phyloP scores from a whole-genome alignment of 345 rosid species.

The Ceriops tagal region DNA sequence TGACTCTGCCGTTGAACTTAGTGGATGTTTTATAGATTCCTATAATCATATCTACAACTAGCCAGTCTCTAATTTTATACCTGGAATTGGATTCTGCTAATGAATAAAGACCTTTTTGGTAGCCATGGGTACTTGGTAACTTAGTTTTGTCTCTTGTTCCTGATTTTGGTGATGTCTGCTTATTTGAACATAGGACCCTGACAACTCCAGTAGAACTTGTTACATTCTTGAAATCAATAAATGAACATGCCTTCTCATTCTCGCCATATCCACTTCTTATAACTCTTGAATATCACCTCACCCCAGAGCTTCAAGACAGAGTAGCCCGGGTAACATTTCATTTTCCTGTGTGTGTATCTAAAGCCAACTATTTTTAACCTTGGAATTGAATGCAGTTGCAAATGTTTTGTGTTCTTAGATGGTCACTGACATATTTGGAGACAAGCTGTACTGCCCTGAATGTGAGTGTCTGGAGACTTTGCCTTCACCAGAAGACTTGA shows the following conservation, averaged over 20 bases:
- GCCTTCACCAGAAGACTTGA: slow-evolving; percentile 71
- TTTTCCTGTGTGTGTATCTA: slow-evolving; percentile 7
- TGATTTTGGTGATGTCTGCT: neutral
- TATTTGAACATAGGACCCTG: slow-evolving; percentile 20
- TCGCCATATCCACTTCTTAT: slow-evolving; percentile 30
- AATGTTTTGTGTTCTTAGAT: slow-evolving; percentile 33
- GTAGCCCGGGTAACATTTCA: slow-evolving; percentile 28
- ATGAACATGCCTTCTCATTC: slow-evolving; percentile 22
- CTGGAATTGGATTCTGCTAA: too few species aligned
- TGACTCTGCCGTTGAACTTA: too few species aligned
- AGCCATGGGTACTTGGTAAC: neutral
- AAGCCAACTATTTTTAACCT: neutral
- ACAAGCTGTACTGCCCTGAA: slow-evolving; percentile 50
- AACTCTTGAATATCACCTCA: slow-evolving; percentile 34
- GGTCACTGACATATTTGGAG: slow-evolving; percentile 48
- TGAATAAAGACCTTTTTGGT: neutral
- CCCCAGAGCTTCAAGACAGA: slow-evolving; percentile 28
- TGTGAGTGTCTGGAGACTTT: slow-evolving; percentile 46
- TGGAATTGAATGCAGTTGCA: slow-evolving; percentile 7
- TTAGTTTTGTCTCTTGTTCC: neutral
- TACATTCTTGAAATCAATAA: slow-evolving; percentile 24
- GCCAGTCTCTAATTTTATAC: too few species aligned
- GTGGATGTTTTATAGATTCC: too few species aligned
- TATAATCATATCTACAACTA: too few species aligned
- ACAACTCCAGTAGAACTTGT: slow-evolving; percentile 29